Base-by-base conservation (phyloP, 257 asterid genomes). In the Forsythia viridissima region DNA sequence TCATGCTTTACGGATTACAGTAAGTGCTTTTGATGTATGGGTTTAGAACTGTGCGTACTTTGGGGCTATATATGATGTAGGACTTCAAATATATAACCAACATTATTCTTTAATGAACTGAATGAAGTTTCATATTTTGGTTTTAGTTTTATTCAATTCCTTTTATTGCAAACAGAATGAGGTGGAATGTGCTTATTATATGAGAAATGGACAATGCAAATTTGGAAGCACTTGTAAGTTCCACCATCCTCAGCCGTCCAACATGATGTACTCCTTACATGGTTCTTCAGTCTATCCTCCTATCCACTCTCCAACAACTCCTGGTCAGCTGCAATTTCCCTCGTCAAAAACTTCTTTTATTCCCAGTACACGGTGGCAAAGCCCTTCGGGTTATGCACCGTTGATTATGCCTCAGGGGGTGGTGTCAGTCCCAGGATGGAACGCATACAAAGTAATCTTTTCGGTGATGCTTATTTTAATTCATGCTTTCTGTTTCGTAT, bases 181-280 rank as follows among this genome's bases (percentile, higher is more conserved):
- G 87, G 65, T 77, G 74, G 99, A 94, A 78, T 96, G 99, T 79
- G 85, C 95, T 77, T 96, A 94, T 87, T 96, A 92, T 78, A 85
- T 94, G 90, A 90, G 93, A 86, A 94, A 92, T 52, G 99, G 98
- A 44, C 89, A 86, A 71, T 96, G 99, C 93, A 94, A 96, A 84
- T 96, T 91, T 84, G 98, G 97, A 79, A 86, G 89, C 90, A 92
- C 97, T 79, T 96, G 99, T 84, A 94, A 94, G 87, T 96, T 87
- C 86, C 90, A 96, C 87, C 99, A 96, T 84, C 97, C 99, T 76
- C 98, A 90, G 84, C 98, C 97, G 61, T 90, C 97, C 72, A 92
- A 88, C 83, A 91, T 86, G 96, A 92, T 92, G 98, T 93, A 92
- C 81, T 76, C 98, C 69, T 75, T 94, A 76, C 96, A 92, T 41